phyloP scores from a whole-genome alignment of 2,329 filamentous ascomycete species.

The Ophiocordyceps camponoti-rufipedis region DNA sequence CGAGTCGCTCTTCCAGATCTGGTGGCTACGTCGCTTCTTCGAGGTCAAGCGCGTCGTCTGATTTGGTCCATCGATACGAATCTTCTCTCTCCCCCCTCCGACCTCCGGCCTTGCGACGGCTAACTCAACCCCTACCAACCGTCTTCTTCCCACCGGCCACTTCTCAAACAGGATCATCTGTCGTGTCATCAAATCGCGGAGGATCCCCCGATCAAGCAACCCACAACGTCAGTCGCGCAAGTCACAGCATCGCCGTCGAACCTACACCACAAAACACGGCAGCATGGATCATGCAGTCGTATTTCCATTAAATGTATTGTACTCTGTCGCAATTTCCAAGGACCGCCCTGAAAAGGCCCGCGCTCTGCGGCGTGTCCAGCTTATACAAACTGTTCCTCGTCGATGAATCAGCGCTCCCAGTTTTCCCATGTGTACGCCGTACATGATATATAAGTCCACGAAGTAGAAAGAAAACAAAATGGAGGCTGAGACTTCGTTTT shows the following conservation, averaged over 20 bases:
- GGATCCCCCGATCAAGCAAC: no score
- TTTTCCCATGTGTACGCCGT: not conserved
- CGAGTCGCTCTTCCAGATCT: slow-evolving; percentile 95
- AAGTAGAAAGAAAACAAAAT: not conserved
- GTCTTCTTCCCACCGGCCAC: no score
- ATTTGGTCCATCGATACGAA: slow-evolving; percentile 2
- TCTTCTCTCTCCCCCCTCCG: not conserved
- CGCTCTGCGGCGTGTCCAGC: not conserved
- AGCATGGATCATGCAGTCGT: not conserved
- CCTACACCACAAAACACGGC: not conserved
- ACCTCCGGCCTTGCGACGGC: not conserved
- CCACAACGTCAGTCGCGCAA: no score
- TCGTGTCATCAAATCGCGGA: no score
- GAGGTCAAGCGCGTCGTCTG: slow-evolving; percentile 59
- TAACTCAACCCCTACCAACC: no score
- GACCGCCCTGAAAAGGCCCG: not conserved
- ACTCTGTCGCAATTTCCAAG: not conserved
- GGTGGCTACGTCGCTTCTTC: slow-evolving; percentile 98
- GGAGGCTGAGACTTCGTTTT: not conserved
- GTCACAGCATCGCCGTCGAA: no score
- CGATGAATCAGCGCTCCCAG: not conserved
- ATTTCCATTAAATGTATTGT: not conserved
- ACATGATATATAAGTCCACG: not conserved
- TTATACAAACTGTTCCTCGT: not conserved
- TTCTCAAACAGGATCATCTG: no score